Percentiles rank a stretch among this genome's conserved stretches.
These are phyloP conservation scores for Arachnopeziza araneosa DNA, from an alignment of 2,329 filamentous ascomycete species.

Conservation along the genomic window DNA sequence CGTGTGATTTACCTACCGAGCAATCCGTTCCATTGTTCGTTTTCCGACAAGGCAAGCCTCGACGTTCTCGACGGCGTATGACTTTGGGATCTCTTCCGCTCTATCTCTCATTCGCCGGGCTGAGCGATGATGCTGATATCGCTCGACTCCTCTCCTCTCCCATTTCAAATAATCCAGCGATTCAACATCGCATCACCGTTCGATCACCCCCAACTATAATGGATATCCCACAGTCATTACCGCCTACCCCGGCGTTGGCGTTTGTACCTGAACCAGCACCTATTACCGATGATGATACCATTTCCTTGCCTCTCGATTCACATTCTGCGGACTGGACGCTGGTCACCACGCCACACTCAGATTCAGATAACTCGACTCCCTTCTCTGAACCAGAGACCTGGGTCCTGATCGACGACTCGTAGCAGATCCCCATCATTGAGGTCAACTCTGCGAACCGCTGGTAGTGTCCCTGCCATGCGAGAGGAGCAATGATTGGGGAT, in stretches of 20 bases:
- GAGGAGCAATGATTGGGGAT: constrained; percentile 22
- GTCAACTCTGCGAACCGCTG: constrained; percentile 22
- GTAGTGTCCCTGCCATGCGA: constrained; percentile 9
- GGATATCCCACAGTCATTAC: constrained; percentile 25
- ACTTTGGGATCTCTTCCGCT: constrained; percentile 14
- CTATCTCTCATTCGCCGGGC: constrained; percentile 16
- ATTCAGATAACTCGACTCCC: constrained; percentile 9
- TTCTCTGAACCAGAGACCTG: constrained; percentile 24
- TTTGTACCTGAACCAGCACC: constrained; percentile 3
- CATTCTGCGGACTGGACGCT: constrained; percentile 21
- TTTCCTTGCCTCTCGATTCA: constrained; percentile 3
- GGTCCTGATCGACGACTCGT: constrained; percentile 29
- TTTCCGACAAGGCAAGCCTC: constrained; percentile 17
- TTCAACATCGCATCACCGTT: constrained; percentile 19
- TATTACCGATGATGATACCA: constrained; percentile 1
- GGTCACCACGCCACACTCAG: constrained; percentile 12
- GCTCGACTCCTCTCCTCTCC: constrained; percentile 10
- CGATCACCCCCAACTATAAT: background rate
- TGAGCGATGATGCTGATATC: constrained; percentile 18
- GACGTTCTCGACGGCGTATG: constrained; percentile 14
- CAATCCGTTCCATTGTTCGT: constrained; percentile 15
- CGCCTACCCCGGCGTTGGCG: constrained; percentile 13
- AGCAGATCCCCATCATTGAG: constrained; percentile 23
- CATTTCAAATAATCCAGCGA: constrained; percentile 9
- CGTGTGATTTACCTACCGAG: constrained; percentile 13